A percentile compares a stretch with the other conserved stretches of the same genome.
These are phyloP conservation scores for Aspergillus baeticus DNA, from an alignment of 495 filamentous ascomycete species.

Conservation along the genomic window DNA sequence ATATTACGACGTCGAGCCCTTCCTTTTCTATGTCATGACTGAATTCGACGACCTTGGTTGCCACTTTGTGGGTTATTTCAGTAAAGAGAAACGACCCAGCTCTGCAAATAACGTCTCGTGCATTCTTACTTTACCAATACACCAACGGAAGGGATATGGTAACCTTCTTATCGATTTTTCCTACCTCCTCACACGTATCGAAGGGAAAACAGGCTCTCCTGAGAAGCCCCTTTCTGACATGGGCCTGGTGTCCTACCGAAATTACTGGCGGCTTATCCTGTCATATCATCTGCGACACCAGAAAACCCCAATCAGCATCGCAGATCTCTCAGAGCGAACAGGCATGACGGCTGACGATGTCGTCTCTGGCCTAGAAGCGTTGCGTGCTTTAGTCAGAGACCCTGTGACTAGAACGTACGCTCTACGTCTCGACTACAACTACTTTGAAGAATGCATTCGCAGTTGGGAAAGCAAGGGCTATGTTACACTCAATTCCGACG, in stretches of 20 bases:
- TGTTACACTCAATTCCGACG: constrained; percentile 76
- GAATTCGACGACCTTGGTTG: constrained; percentile 91
- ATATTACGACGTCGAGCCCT: constrained; percentile 98
- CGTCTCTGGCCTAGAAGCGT: constrained; percentile 83
- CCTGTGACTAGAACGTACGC: constrained; percentile 86
- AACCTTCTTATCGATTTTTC: constrained; percentile 97
- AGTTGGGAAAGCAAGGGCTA: constrained; percentile 87
- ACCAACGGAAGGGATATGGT: constrained; percentile 95
- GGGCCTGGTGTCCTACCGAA: constrained; percentile 94
- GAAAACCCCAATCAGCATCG: constrained; percentile 67
- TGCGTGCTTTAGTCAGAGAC: constrained; percentile 85
- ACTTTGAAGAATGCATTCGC: constrained; percentile 78
- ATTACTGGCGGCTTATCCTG: constrained; percentile 89
- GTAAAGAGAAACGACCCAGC: constrained; percentile 96
- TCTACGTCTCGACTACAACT: constrained; percentile 77
- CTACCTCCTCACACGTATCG: constrained; percentile 88
- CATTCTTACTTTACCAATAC: constrained; percentile 92
- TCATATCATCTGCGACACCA: constrained; percentile 75
- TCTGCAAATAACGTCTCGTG: constrained; percentile 96
- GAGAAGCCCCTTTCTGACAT: constrained; percentile 98
- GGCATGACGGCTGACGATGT: constrained; percentile 97
- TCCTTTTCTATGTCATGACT: constrained; percentile 97
- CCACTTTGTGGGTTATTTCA: constrained; percentile 98
- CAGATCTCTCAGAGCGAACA: constrained; percentile 82
- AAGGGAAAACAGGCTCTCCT: constrained; percentile 92